phyloP scores from a whole-genome alignment of 2,329 filamentous ascomycete species.

The Plenodomus lindquistii region DNA sequence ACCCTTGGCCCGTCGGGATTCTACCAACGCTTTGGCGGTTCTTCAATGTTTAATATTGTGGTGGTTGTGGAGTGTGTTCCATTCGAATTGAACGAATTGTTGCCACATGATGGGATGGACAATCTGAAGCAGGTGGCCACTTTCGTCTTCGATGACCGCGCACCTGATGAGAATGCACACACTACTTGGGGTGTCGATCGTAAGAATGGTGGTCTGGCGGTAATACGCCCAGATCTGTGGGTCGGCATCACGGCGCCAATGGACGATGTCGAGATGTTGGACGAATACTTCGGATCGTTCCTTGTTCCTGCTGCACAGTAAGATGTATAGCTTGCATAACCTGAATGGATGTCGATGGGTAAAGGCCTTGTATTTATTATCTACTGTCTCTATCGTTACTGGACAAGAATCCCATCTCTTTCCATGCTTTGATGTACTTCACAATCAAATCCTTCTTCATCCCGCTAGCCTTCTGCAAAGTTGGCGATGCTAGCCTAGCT shows the following conservation, averaged over 20 bases:
- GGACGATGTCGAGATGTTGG: not conserved
- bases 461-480: no score
- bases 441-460: no score
- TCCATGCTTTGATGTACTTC: no score
- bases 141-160: constrained; percentile 29
- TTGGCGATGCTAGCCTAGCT: no score
- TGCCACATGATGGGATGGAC: constrained; percentile 3
- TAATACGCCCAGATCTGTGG: constrained; percentile 18
- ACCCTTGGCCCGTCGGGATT: constrained; percentile 20
- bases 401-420: no score
- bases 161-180: constrained; percentile 34
- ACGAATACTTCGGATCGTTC: not conserved
- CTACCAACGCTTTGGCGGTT: constrained; percentile 27
- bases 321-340: no score
- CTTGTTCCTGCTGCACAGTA: not conserved
- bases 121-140: constrained; percentile 10
- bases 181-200: constrained; percentile 21
- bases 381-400: no score
- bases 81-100: no score
- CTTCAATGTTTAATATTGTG: not conserved
- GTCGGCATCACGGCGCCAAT: not conserved
- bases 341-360: no score
- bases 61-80: no score
- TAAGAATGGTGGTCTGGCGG: constrained; percentile 18
- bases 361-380: no score